Base-by-base conservation (phyloP, 495 filamentous ascomycete species). In the Talaromyces nanjingensis region DNA sequence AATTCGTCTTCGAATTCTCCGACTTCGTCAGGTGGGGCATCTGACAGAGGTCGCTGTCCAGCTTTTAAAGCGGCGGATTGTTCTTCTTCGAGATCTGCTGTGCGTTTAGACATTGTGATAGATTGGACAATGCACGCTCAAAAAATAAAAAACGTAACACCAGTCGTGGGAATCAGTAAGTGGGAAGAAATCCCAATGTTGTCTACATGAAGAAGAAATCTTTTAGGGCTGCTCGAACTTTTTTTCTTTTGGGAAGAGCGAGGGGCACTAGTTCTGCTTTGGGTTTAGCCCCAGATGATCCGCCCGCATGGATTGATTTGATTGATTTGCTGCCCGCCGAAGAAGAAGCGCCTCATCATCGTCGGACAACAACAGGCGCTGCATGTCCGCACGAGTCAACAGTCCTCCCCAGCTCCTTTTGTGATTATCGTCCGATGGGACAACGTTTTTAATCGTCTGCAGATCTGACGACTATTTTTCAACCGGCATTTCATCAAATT, bases 1-100 rank as follows among this genome's bases (percentile, higher is more conserved):
- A 89, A 98, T 67, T 97, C 91, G 75, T 98, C 93, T 74, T 97
- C 93, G 66, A 96, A 97, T 65, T 94, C 91, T 70, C 90, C 90
- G 77, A 88, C 88, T 60, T 92, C 90, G 67, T 84, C 79, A 22
- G 73, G 73, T 67, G 75, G 73, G 65, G 74, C 68, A 29, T 78
- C 69, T 63, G 72, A 63, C 39, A 79, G 70, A 68, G 87, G 89
- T 57, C 89, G 82, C 60, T 83, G 85, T 55, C 89, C 87, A 64
- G 81, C 84, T 78, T 91, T 92, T 65, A 91, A 82, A 61, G 87
- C 81, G 31, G 75, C 75, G 56, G 76, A 73, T 52, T 81, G 82
- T 27, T 79, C 77, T n/a, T 79, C 83, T 20, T 70, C 67, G 47
- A 84, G 78, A 67, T 89, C 83, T 42, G 78, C 86, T 25, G 82